Conservation (phyloP, 352 stramenopile species). For the Elongisporangium senticosum region DNA sequence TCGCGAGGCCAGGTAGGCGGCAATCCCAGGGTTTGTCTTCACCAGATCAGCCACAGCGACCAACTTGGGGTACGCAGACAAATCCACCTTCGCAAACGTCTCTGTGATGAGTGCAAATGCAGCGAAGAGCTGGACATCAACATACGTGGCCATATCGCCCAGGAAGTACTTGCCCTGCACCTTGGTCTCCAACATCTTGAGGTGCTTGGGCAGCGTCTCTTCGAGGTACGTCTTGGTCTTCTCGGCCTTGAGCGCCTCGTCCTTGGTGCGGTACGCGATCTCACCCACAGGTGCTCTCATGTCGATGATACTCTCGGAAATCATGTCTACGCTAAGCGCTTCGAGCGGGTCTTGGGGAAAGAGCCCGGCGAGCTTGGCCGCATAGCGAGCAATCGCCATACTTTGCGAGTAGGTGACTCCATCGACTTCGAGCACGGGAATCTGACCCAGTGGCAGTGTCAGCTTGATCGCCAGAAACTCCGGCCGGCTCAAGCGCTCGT, state of each 20-base stretch:
- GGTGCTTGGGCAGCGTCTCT: slow-evolving; percentile 25
- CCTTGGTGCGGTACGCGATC: slow-evolving; percentile 22
- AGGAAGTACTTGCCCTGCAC: slow-evolving; percentile 49
- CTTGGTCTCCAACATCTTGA: slow-evolving; percentile 33
- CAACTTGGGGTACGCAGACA: slow-evolving; percentile 39
- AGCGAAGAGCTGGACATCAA: slow-evolving; percentile 42
- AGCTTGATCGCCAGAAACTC: slow-evolving; percentile 33
- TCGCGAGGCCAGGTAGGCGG: slow-evolving; percentile 37
- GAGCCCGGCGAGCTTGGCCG: slow-evolving; percentile 25
- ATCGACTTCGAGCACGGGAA: slow-evolving; percentile 33
- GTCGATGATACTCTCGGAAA: slow-evolving; percentile 18
- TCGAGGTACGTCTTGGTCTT: slow-evolving; percentile 36
- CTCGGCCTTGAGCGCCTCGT: slow-evolving; percentile 29
- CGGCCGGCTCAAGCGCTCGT: slow-evolving; percentile 17
- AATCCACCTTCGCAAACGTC: slow-evolving; percentile 18
- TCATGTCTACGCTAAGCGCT: slow-evolving; percentile 24
- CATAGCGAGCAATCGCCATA: slow-evolving; percentile 45
- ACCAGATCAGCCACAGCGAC: slow-evolving; percentile 29
- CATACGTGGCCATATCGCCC: slow-evolving; percentile 31
- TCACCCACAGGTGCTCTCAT: slow-evolving; percentile 10
- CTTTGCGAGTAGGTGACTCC: slow-evolving; percentile 41
- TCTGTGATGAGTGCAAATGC: slow-evolving; percentile 29
- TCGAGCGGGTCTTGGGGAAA: slow-evolving; percentile 24
- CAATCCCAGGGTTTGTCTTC: slow-evolving; percentile 29
- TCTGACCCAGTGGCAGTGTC: slow-evolving; percentile 30